These are phyloP conservation scores for Brassica juncea DNA, from an alignment of 345 rosid genomes.

Conservation along the genomic window DNA sequence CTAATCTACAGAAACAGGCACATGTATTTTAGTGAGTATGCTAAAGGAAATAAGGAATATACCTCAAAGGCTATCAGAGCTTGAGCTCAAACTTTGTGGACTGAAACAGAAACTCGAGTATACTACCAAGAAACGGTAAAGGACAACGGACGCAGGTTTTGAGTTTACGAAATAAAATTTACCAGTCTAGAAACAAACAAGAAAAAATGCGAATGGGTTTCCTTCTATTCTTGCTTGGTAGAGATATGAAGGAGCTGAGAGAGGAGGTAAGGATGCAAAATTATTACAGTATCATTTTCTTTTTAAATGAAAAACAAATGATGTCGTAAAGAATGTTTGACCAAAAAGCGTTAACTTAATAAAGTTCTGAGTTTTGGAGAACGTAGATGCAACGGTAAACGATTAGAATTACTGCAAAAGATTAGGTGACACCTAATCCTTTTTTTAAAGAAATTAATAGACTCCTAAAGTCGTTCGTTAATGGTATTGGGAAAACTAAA, in stretches of 20 bases:
- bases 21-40: neutral
- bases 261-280: neutral
- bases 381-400: constrained; percentile 27
- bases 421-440: constrained; percentile 17
- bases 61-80: constrained; percentile 10
- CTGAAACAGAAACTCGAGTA: constrained; percentile 7
- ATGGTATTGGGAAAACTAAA: neutral
- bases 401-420: constrained; percentile 13
- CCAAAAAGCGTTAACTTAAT: constrained; percentile 1
- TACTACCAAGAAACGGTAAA: constrained; percentile 1
- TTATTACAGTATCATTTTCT: neutral
- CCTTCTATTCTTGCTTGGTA: constrained; percentile 22
- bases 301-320: neutral
- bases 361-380: neutral
- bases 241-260: constrained; percentile 2
- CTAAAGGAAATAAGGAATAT: neutral
- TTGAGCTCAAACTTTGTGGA: constrained; percentile 18
- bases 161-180: neutral
- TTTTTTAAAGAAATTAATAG: neutral
- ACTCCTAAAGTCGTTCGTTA: neutral
- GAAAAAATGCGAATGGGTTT: neutral
- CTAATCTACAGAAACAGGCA: constrained; percentile 4
- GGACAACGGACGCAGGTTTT: neutral
- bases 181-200: constrained; percentile 22
- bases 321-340: constrained; percentile 33